These are phyloP conservation scores for Pythium monospermum DNA, from an alignment of 352 stramenopile genomes.

Conservation along the genomic window DNA sequence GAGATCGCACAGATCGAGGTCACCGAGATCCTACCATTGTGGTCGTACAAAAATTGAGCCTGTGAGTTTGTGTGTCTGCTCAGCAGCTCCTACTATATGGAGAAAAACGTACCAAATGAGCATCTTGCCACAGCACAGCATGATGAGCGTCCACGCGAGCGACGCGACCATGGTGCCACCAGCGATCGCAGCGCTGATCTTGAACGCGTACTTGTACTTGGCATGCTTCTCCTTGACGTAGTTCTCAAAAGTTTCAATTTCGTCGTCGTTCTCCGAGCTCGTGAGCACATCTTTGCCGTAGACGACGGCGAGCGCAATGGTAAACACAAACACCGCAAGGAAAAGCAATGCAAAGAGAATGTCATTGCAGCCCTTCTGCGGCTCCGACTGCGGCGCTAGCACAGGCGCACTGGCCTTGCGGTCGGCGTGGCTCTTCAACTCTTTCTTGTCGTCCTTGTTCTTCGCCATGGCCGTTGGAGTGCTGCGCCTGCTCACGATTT, in stretches of 20 bases:
- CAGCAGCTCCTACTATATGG: neutral
- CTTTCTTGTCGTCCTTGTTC: slow-evolving; percentile 23
- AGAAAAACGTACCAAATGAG: slow-evolving; percentile 43
- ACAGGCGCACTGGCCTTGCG: slow-evolving; percentile 13
- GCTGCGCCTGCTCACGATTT: too few species aligned
- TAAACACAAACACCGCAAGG: slow-evolving; percentile 26
- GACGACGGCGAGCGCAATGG: slow-evolving; percentile 35
- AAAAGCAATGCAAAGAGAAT: slow-evolving; percentile 72
- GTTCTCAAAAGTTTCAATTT: slow-evolving; percentile 48
- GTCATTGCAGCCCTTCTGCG: slow-evolving; percentile 63
- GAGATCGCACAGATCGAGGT: slow-evolving; percentile 36
- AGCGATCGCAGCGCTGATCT: slow-evolving; percentile 42
- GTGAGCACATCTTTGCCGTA: slow-evolving; percentile 50
- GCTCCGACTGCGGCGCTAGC: slow-evolving; percentile 24
- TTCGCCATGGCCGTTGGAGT: slow-evolving; percentile 13
- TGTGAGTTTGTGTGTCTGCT: too few species aligned
- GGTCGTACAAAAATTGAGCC: too few species aligned
- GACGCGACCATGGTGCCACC: slow-evolving; percentile 33
- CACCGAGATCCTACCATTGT: slow-evolving; percentile 30
- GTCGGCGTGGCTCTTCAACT: slow-evolving; percentile 18
- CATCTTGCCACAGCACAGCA: slow-evolving; percentile 49
- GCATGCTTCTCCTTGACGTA: slow-evolving; percentile 41
- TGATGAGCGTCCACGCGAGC: slow-evolving; percentile 44
- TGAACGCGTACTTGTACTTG: slow-evolving; percentile 57
- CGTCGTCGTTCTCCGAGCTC: slow-evolving; percentile 12